Base-by-base conservation (phyloP, 1,284 basidiomycete species). In the Malassezia psittaci region DNA sequence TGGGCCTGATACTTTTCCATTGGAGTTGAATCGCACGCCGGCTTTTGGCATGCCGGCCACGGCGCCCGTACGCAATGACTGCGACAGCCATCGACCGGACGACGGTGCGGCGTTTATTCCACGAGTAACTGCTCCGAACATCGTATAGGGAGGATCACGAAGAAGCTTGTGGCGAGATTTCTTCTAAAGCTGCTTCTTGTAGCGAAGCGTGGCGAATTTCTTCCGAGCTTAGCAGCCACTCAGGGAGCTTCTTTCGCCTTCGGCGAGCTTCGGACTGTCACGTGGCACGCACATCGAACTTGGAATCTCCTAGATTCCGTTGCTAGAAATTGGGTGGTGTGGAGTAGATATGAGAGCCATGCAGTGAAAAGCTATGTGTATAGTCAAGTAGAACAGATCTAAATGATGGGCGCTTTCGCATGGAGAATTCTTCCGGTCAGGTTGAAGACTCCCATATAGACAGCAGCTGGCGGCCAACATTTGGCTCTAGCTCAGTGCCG, bases 401-500 rank as follows among this genome's bases (percentile, higher is more conserved):
- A 43, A 1, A 16, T 24, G 13, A 16, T 43, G 19, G 21, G 32
- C 18, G 41, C 41, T 5, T 5, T 12, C 12, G 41, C 41, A 16
- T 16, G 21, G 18, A 6, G 1, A 16, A 6, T 32, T 43, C 13
- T 6, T 5, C 15, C 11, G 18, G n/a, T 11, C 21, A 36, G 9
- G 19, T n/a, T 41, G 52, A 24, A n/a, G 51, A 18, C 8, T 81
- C 78, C 89, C 89, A 93, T 67, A 89, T 86, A 1, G 84, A 82
- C 55, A 93, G 67, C 46, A 94, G 75, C 64, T 77, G 78, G 56
- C 82, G 78, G 6, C 87, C 89, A 35, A 90, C 81, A n/a, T 71
- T 72, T 1, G 90, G 88, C 74, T 93, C 90, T 21, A 94, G 76
- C 75, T 94, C 90, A 1, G 90, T 93, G 12, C 90, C 90, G 69